phyloP scores from a whole-genome alignment of 73 alveolate species.

The Breviolum minutum region DNA sequence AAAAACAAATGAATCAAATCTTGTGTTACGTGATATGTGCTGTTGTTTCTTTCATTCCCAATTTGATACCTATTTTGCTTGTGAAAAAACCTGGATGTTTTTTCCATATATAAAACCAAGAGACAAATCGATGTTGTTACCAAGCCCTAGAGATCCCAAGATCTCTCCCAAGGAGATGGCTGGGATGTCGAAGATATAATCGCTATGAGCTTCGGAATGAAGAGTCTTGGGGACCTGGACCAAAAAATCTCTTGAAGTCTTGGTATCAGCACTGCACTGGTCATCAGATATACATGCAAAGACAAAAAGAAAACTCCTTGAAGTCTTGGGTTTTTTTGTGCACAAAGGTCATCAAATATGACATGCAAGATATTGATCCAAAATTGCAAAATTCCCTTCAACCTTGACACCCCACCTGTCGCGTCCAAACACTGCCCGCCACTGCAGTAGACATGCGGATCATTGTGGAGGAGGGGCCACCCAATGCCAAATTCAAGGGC shows the following conservation, averaged over 20 bases:
- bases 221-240: not conserved
- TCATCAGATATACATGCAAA: not conserved
- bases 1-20: no score
- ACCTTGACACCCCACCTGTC: not conserved
- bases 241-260: not conserved
- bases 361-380: no score
- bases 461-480: not conserved
- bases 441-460: not conserved
- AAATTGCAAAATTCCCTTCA: no score
- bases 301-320: no score
- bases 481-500: slow-evolving; percentile 1
- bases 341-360: no score
- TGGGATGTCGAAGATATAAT: not conserved
- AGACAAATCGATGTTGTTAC: not conserved
- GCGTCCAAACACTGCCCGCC: not conserved
- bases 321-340: no score
- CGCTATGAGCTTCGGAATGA: not conserved
- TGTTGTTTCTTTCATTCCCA: no score
- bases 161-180: not conserved
- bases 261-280: not conserved
- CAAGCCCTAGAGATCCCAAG: not conserved
- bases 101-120: no score
- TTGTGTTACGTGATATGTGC: no score
- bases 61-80: no score
- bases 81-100: no score